A percentile compares a stretch with the other conserved stretches of the same genome.
phyloP scores from a whole-genome alignment of 192 early-diverging fungal species.

The Allomyces javanicus region DNA sequence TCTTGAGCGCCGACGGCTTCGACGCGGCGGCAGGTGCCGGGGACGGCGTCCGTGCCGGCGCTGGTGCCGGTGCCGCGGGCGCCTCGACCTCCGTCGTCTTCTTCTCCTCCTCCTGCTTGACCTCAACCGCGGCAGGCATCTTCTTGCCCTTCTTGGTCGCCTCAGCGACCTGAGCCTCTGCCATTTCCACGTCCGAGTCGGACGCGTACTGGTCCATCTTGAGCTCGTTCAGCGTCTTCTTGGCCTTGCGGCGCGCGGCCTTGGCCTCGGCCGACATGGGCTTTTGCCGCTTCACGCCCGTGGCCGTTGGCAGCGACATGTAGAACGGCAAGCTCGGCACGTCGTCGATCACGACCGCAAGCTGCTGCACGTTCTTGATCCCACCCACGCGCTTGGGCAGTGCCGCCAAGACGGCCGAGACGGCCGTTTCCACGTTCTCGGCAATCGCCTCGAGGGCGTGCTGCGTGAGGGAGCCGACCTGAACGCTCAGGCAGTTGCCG shows the following conservation, averaged over 20 bases:
- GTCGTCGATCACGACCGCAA: constrained; percentile 62
- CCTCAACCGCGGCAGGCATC: too few relatives aligned
- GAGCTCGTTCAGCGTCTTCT: background rate
- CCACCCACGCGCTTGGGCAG: constrained; percentile 48
- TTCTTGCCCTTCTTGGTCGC: too few relatives aligned
- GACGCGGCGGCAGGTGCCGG: too few relatives aligned
- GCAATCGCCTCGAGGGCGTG: constrained; percentile 37
- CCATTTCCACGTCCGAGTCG: too few relatives aligned
- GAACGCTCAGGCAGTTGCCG: constrained; percentile 35
- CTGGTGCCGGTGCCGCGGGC: too few relatives aligned
- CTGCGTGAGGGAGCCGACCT: constrained; percentile 39
- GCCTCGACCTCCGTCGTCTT: too few relatives aligned
- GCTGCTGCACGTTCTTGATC: constrained; percentile 53
- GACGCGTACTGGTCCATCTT: background rate
- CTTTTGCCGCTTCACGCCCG: constrained; percentile 5
- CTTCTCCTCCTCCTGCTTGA: too few relatives aligned
- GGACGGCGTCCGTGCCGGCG: too few relatives aligned
- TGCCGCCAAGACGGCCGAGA: constrained; percentile 35
- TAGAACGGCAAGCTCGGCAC: constrained; percentile 70
- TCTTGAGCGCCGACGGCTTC: too few relatives aligned
- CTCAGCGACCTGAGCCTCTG: too few relatives aligned
- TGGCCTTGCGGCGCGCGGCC: background rate
- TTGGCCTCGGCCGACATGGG: background rate
- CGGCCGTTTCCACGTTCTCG: constrained; percentile 53
- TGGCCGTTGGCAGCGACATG: constrained; percentile 35